These are phyloP conservation scores for Domatiomyces catenatus DNA, from an alignment of 2,329 filamentous ascomycete genomes.

Conservation along the genomic window DNA sequence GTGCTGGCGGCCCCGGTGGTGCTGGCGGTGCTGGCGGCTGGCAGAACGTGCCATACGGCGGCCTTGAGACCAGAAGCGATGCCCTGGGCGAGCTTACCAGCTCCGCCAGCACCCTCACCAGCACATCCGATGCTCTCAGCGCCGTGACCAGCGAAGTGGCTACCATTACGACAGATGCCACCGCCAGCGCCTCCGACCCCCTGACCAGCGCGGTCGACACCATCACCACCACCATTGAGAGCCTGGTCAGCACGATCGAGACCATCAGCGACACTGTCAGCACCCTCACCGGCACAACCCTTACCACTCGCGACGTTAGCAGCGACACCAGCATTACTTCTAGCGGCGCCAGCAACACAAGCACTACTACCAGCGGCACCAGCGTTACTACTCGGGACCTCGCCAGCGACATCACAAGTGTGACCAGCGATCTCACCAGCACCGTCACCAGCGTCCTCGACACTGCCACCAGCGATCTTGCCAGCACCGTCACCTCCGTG, in stretches of 20 bases:
- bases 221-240: neutral
- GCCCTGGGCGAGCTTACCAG: neutral
- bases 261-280: too few species aligned
- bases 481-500: neutral
- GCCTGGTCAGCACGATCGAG: too few species aligned
- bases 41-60: neutral
- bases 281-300: too few species aligned
- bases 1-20: too few species aligned
- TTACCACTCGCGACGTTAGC: too few species aligned
- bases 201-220: neutral
- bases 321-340: neutral
- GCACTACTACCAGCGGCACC: neutral
- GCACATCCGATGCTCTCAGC: neutral
- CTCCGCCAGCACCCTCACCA: neutral
- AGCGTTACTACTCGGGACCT: neutral
- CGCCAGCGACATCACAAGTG: too few species aligned
- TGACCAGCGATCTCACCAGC: neutral
- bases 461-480: neutral
- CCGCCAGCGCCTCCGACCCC: too few species aligned
- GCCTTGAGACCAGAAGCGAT: too few species aligned
- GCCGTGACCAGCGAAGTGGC: neutral
- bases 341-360: neutral
- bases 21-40: neutral
- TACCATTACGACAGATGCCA: too few species aligned
- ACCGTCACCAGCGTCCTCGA: too few species aligned